Conservation (phyloP, 768 basidiomycete genomes). For the Tulasnella sp. region DNA sequence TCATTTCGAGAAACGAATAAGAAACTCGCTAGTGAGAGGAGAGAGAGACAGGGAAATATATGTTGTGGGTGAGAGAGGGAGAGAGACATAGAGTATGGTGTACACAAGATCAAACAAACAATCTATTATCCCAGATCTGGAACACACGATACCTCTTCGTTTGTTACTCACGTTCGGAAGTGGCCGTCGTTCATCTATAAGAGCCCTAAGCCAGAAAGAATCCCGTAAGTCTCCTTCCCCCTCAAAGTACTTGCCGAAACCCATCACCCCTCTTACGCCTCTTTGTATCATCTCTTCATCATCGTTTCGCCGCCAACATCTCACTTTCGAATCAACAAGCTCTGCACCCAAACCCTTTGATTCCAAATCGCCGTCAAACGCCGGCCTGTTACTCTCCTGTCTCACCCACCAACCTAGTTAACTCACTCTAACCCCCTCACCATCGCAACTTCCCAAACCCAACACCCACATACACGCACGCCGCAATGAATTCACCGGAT, state of each 20-base stretch:
- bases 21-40: neutral
- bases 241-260: neutral
- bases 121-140: neutral
- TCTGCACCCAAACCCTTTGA: neutral
- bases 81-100: neutral
- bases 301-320: neutral
- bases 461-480: too few relatives aligned
- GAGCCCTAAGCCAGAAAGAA: neutral
- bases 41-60: neutral
- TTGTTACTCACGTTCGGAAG: neutral
- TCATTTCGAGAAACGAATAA: neutral
- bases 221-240: neutral
- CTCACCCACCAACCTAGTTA: neutral
- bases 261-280: neutral
- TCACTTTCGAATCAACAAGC: neutral
- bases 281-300: neutral
- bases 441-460: too few relatives aligned
- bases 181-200: neutral
- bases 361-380: neutral
- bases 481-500: neutral
- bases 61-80: neutral
- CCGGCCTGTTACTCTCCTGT: neutral
- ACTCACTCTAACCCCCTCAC: too few relatives aligned
- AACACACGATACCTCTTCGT: neutral
- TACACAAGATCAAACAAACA: constrained; percentile 1